Evolutionary conservation across 2,329 filamentous ascomycete species (phyloP), one percentile per base, ranked within the genome.

Genomic region (Fusarium abutilonis): DNA sequence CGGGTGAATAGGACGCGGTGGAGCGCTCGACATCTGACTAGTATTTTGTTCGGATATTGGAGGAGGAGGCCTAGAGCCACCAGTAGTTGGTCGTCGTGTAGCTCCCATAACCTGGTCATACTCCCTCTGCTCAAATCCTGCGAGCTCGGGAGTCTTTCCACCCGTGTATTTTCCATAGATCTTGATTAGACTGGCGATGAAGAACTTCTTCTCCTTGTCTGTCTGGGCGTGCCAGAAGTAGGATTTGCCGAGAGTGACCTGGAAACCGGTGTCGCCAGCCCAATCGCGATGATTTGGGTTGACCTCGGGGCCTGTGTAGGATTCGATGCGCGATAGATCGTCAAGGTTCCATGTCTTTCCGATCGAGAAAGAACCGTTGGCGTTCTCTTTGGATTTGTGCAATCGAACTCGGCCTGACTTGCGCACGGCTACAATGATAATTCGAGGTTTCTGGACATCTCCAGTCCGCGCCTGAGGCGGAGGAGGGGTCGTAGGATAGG

Each of bases 331-430:
- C 5, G 86, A 85, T 44, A 99, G 80, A 73, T 99, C 95, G 76
- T 98, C 94, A 67, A 99, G 85, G 74, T 93, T 91, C 95, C 95
- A 99, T 4, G 95, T 97, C 79, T 99, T 99, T 66, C 95, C 95
- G 67, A 99, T 97, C 17, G 94, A 98, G 76, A 97, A 99, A 21
- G 91, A 88, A 52, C 93, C 93, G 75, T 97, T 97, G 52, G 86
- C 83, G 75, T 99, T 99, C 79, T 99, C 95, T 70, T 96, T 89
- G 55, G 93, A 94, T 78, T 99, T 99, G 82, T 99, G 95, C 80
- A 99, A 88, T 71, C 93, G 91, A 45, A 99, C 94, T 58, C 93
- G 86, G 52, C 94, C 95, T 2, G 94, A 97, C 71, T 92, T 95
- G 60, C 92, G 87, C 58, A 99, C 95, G 10, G 94, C 90, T 66